Percentiles rank a stretch among this genome's conserved stretches.
Evolutionary conservation across 768 basidiomycete species (phyloP).

Genomic region (Gloeostereum incarnatum): DNA sequence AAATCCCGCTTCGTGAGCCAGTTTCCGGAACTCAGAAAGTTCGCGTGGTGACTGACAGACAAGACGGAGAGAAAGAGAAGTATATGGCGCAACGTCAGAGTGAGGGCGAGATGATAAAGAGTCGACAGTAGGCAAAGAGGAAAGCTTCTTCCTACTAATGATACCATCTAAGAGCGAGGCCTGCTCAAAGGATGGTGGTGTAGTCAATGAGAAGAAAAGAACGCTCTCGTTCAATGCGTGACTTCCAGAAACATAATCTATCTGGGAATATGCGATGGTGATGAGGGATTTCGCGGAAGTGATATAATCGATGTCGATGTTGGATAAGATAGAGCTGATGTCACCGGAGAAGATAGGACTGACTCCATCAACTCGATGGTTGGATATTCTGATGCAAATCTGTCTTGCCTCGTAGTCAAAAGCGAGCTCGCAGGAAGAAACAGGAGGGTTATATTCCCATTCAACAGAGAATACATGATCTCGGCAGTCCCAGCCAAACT

Average conservation of each 20-base stretch:
- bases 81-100: conserved; percentile 35
- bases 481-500: conserved; percentile 59
- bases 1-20: conserved; percentile 29
- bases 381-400: conserved; percentile 26
- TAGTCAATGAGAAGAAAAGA: conserved; percentile 33
- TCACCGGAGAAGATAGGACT: neutral
- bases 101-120: conserved; percentile 17
- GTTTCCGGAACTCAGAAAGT: conserved; percentile 24
- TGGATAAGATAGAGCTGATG: neutral
- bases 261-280: conserved; percentile 34
- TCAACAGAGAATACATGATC: conserved; percentile 49
- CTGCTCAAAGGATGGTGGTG: conserved; percentile 26
- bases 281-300: conserved; percentile 15
- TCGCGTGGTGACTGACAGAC: conserved; percentile 27
- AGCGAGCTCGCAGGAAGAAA: conserved; percentile 18
- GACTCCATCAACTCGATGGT: neutral
- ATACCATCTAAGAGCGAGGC: neutral
- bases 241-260: conserved; percentile 28
- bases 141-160: conserved; percentile 13
- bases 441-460: conserved; percentile 30
- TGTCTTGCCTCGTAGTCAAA: conserved; percentile 38
- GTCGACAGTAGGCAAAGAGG: conserved; percentile 26
- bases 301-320: neutral
- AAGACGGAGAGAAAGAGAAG: conserved; percentile 31
- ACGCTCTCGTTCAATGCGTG: conserved; percentile 17